Evolutionary conservation across 192 early-diverging fungal genomes (phyloP).

Genomic region (Kickxella alabastrina): DNA sequence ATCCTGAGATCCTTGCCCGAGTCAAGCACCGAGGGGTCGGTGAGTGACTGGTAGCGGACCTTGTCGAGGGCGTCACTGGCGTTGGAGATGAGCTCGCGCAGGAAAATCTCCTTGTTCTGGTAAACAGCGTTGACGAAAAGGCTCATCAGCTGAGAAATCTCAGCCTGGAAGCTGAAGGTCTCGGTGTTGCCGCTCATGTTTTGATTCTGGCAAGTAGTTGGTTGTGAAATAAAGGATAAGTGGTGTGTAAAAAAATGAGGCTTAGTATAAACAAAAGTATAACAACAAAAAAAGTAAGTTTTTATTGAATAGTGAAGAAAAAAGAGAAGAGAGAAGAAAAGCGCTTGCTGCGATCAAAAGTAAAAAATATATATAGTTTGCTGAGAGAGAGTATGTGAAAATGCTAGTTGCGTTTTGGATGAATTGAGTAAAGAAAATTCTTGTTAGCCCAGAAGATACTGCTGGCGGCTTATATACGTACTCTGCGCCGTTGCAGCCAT

Average conservation of each 20-base stretch:
- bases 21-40: conserved; percentile 86
- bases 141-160: conserved; percentile 99
- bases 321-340: background rate
- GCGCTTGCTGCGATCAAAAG: background rate
- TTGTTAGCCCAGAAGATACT: background rate
- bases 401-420: background rate
- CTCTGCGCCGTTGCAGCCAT: too few relatives aligned
- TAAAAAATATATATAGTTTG: background rate
- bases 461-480: background rate
- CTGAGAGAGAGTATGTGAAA: background rate
- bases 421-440: background rate
- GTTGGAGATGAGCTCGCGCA: conserved; percentile 97
- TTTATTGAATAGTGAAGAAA: background rate
- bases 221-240: conserved; percentile 12
- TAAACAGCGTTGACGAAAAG: conserved; percentile 99
- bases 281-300: background rate
- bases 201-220: too few relatives aligned
- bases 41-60: conserved; percentile 94
- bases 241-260: conserved; percentile 5
- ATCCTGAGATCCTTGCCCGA: conserved; percentile 92
- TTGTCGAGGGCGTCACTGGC: conserved; percentile 95
- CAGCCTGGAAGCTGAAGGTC: conserved; percentile 95
- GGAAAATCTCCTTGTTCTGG: conserved; percentile 97
- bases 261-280: background rate
- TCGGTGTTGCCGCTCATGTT: conserved; percentile 55